Percentiles rank a stretch among this genome's conserved stretches.
These are phyloP conservation scores for Penicillium diatomitis DNA, from an alignment of 495 filamentous ascomycete species.

Conservation along the genomic window DNA sequence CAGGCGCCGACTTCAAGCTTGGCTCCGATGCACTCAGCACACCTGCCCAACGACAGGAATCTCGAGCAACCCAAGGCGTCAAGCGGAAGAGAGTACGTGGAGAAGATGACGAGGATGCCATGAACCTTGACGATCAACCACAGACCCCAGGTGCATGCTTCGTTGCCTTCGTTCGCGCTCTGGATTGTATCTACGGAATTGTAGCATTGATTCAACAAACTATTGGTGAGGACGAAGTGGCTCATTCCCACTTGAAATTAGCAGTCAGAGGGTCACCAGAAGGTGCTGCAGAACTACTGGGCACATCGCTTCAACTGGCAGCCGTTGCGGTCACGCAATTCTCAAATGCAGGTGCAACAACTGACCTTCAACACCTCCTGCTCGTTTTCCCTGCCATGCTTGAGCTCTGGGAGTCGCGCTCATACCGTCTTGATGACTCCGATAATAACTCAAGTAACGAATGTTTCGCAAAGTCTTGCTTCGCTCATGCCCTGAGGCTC, in stretches of 20 bases:
- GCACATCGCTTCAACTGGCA: constrained; percentile 28
- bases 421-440: constrained; percentile 27
- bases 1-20: constrained; percentile 19
- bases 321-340: constrained; percentile 28
- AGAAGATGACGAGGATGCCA: constrained; percentile 24
- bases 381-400: constrained; percentile 31
- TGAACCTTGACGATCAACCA: constrained; percentile 30
- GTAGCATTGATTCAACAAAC: constrained; percentile 20
- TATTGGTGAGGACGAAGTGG: constrained; percentile 24
- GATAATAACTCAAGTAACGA: constrained; percentile 35
- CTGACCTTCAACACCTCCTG: constrained; percentile 33
- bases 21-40: constrained; percentile 34
- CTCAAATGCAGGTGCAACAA: constrained; percentile 24
- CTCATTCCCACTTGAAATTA: constrained; percentile 44
- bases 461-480: constrained; percentile 31
- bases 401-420: constrained; percentile 39
- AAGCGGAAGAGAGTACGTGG: constrained; percentile 33
- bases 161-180: constrained; percentile 27
- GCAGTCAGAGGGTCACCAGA: constrained; percentile 40
- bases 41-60: constrained; percentile 16
- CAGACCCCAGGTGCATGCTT: constrained; percentile 31
- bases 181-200: constrained; percentile 33
- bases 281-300: constrained; percentile 38
- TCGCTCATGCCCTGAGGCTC: constrained; percentile 30
- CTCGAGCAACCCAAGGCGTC: constrained; percentile 33